Conservation (phyloP, 768 basidiomycete genomes). For the Omphalotus guepiniiformis region DNA sequence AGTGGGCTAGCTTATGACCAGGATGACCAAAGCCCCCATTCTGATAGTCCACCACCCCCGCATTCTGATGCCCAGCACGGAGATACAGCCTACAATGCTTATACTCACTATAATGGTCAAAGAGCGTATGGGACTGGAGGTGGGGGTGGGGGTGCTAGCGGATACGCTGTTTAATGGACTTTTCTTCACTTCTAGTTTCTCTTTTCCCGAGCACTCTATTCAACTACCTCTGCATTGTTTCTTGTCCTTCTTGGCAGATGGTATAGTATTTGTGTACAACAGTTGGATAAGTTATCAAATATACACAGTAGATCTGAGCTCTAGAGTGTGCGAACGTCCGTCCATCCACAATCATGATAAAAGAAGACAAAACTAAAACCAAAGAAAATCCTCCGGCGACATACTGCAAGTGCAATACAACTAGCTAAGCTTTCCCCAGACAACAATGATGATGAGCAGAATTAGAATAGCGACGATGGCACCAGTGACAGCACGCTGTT, state of each 20-base stretch:
- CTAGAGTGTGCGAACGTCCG: no score
- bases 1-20: conserved; percentile 27
- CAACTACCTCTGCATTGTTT: conserved; percentile 5
- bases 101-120: no score
- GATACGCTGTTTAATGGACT: conserved; percentile 9
- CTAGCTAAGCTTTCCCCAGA: conserved; percentile 70
- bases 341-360: no score
- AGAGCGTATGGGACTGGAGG: no score
- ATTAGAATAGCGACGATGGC: conserved; percentile 84
- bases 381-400: no score
- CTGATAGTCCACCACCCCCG: no score
- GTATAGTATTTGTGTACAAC: conserved; percentile 6
- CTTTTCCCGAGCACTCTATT: background rate
- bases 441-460: conserved; percentile 73
- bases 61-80: conserved; percentile 1
- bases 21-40: no score
- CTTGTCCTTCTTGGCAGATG: no score
- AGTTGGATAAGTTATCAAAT: no score
- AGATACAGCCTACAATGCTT: background rate
- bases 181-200: background rate
- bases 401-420: conserved; percentile 4
- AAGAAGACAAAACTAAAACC: no score
- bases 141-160: conserved; percentile 30
- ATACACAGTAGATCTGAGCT: conserved; percentile 7
- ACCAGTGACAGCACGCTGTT: conserved; percentile 85